Conservation (phyloP, 2,329 filamentous ascomycete genomes). For the Epichloe festucae region DNA sequence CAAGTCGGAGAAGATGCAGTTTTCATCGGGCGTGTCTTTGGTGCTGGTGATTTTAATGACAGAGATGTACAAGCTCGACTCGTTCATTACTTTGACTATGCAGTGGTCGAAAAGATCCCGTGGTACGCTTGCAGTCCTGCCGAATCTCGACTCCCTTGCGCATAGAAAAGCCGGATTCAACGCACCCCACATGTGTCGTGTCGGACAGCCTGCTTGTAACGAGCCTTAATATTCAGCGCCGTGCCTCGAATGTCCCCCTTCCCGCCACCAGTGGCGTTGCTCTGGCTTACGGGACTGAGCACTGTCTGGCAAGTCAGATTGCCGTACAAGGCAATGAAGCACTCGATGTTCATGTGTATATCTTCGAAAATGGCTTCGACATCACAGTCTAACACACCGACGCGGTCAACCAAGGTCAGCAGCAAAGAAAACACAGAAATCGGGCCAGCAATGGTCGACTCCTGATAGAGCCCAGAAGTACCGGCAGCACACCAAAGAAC, state of each 20-base stretch:
- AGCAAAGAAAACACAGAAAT: constrained; percentile 64
- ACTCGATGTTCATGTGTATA: constrained; percentile 67
- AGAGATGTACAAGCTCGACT: constrained; percentile 33
- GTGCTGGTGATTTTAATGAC: constrained; percentile 28
- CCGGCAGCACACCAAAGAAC: constrained; percentile 60
- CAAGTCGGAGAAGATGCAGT: constrained; percentile 42
- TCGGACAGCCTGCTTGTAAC: constrained; percentile 58
- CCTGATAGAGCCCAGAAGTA: constrained; percentile 52
- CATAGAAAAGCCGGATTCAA: constrained; percentile 53
- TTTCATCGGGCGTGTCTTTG: constrained; percentile 29
- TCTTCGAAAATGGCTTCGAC: constrained; percentile 64
- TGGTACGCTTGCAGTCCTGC: constrained; percentile 43
- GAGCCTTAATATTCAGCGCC: constrained; percentile 45
- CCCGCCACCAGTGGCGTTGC: constrained; percentile 51
- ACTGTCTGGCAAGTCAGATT: constrained; percentile 52
- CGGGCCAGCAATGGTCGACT: constrained; percentile 52
- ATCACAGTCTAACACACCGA: constrained; percentile 60
- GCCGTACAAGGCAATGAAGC: constrained; percentile 61
- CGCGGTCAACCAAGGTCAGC: constrained; percentile 51
- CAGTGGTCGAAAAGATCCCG: constrained; percentile 40
- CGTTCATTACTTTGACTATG: constrained; percentile 35
- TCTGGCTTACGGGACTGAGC: constrained; percentile 58
- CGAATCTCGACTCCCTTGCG: constrained; percentile 44
- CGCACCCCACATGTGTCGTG: constrained; percentile 68
- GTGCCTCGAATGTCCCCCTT: constrained; percentile 40